Conservation (phyloP, 495 filamentous ascomycete genomes). For the Daldinia grandis region DNA sequence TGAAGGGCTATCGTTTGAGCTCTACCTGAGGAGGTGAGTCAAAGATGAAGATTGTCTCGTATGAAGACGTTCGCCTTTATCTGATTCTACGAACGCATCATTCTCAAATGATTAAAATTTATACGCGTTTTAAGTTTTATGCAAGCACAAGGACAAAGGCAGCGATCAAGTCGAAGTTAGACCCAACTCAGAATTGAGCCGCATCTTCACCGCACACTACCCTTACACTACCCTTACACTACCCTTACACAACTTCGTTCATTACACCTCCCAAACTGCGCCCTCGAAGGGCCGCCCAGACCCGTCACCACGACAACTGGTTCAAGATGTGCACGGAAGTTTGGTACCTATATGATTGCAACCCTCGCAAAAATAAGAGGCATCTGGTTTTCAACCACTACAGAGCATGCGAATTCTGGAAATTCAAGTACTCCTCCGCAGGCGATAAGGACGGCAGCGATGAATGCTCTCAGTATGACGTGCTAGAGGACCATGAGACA, state of each 20-base stretch:
- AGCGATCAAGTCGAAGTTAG: not conserved
- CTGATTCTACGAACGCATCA: not conserved
- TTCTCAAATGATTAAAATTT: not conserved
- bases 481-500: not conserved
- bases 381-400: slow-evolving; percentile 21
- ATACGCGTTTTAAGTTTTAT: not conserved
- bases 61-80: not conserved
- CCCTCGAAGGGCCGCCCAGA: not conserved
- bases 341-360: slow-evolving; percentile 24
- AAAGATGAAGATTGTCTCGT: slow-evolving; percentile 10
- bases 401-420: slow-evolving; percentile 19
- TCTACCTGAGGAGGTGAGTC: slow-evolving; percentile 14
- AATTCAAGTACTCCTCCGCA: not conserved
- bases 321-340: slow-evolving; percentile 22
- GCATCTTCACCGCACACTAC: not conserved
- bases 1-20: not conserved
- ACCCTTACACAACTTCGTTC: not conserved
- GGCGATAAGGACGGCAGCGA: slow-evolving; percentile 11
- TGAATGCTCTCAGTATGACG: slow-evolving; percentile 2
- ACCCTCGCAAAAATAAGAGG: slow-evolving; percentile 11
- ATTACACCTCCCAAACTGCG: not conserved
- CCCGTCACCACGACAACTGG: not conserved
- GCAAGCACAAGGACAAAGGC: not conserved
- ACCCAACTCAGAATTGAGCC: slow-evolving; percentile 2
- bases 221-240: too few relatives aligned